Conservation (phyloP, 306 rosid species). For the Arachis stenosperma region DNA sequence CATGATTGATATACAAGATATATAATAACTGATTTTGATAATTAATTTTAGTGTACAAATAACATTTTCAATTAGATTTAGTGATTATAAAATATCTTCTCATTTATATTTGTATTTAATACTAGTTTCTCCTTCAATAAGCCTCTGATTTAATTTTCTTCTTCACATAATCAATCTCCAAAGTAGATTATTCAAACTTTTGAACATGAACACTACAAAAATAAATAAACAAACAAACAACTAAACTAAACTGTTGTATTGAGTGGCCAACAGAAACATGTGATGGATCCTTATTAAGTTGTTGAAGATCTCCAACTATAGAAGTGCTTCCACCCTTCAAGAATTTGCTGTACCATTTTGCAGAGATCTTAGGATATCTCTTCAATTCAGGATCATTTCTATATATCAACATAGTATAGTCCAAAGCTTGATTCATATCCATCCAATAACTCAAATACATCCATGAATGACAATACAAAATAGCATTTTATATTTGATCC, state of each 20-base stretch:
- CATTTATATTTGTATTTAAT: no score
- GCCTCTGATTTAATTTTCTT: no score
- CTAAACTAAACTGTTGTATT: background rate
- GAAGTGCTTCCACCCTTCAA: constrained; percentile 33
- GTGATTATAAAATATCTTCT: no score
- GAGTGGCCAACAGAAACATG: constrained; percentile 21
- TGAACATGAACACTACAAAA: background rate
- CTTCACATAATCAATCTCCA: background rate
- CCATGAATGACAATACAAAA: constrained; percentile 50
- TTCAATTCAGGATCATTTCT: constrained; percentile 22
- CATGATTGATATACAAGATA: no score
- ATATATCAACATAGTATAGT: background rate
- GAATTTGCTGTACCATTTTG: constrained; percentile 45
- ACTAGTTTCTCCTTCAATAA: no score
- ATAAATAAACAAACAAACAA: background rate
- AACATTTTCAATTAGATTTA: no score
- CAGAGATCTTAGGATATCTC: constrained; percentile 54
- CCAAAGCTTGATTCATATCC: constrained; percentile 42
- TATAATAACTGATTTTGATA: no score
- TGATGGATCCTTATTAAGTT: constrained; percentile 35
- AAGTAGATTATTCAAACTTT: background rate
- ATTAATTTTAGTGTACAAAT: no score
- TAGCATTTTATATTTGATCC: constrained; percentile 41
- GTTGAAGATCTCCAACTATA: constrained; percentile 19
- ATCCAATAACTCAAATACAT: constrained; percentile 42